phyloP scores from a whole-genome alignment of 2,329 filamentous ascomycete genomes.

The Sordariomycetes sp. region DNA sequence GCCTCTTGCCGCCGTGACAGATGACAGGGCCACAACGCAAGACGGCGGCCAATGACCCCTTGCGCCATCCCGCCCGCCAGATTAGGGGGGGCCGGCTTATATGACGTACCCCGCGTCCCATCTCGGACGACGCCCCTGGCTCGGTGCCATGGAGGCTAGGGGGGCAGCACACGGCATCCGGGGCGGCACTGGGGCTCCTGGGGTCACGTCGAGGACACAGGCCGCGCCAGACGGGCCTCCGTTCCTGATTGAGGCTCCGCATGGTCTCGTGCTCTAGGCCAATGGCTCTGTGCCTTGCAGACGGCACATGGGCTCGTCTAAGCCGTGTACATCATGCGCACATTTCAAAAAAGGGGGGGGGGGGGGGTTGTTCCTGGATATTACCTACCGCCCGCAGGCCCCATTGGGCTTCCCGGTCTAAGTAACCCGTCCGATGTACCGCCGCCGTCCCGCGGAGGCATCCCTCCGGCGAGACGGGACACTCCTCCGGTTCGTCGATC shows the following conservation, averaged over 20 bases:
- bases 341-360: too few species aligned
- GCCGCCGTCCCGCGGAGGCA: neutral
- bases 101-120: neutral
- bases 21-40: neutral
- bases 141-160: neutral
- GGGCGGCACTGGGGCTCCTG: neutral
- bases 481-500: neutral
- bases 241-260: conserved; percentile 17
- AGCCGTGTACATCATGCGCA: neutral
- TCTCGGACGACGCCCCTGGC: neutral
- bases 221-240: conserved; percentile 15
- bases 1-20: neutral
- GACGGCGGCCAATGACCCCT: neutral
- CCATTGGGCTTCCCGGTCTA: neutral
- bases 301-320: neutral
- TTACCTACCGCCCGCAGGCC: neutral
- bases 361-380: neutral
- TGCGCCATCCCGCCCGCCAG: neutral
- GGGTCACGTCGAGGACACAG: conserved; percentile 12
- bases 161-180: neutral
- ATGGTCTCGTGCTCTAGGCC: neutral
- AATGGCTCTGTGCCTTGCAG: neutral
- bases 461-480: neutral
- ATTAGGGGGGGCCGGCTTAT: neutral
- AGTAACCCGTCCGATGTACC: neutral